Conservation (phyloP, 495 filamentous ascomycete species). For the Lasiosphaeris hirsuta region DNA sequence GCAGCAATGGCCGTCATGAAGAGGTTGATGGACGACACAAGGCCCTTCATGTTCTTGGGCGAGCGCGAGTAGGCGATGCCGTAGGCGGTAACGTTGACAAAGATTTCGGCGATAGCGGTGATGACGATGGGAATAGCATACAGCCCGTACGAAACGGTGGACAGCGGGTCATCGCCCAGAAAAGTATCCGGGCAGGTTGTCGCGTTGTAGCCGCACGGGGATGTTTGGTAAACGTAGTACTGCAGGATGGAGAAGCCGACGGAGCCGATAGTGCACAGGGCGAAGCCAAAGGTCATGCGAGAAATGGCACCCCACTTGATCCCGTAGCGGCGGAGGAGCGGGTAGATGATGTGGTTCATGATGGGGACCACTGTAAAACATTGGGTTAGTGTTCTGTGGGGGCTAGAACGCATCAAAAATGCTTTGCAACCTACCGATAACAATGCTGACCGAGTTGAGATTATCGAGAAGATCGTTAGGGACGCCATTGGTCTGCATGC, state of each 20-base stretch:
- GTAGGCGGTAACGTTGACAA: conserved; percentile 65
- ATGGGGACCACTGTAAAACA: conserved; percentile 57
- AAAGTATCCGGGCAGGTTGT: conserved; percentile 36
- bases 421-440: conserved; percentile 42
- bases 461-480: conserved; percentile 74
- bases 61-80: conserved; percentile 69
- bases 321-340: conserved; percentile 55
- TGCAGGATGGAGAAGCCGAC: conserved; percentile 63
- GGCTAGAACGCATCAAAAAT: background rate
- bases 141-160: conserved; percentile 35
- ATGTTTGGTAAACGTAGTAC: conserved; percentile 63
- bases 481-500: conserved; percentile 59
- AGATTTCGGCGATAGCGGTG: conserved; percentile 62
- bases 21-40: conserved; percentile 59
- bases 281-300: conserved; percentile 70
- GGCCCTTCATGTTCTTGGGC: conserved; percentile 63
- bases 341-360: conserved; percentile 66
- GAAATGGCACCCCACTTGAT: conserved; percentile 68
- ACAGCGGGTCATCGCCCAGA: conserved; percentile 44
- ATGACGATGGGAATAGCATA: conserved; percentile 46
- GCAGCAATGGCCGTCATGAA: conserved; percentile 54
- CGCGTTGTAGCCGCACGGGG: conserved; percentile 45
- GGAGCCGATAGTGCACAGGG: conserved; percentile 60
- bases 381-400: conserved; percentile 11
- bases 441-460: conserved; percentile 68